Base-by-base conservation (phyloP, 257 asterid species). In the Nicotiana knightiana region DNA sequence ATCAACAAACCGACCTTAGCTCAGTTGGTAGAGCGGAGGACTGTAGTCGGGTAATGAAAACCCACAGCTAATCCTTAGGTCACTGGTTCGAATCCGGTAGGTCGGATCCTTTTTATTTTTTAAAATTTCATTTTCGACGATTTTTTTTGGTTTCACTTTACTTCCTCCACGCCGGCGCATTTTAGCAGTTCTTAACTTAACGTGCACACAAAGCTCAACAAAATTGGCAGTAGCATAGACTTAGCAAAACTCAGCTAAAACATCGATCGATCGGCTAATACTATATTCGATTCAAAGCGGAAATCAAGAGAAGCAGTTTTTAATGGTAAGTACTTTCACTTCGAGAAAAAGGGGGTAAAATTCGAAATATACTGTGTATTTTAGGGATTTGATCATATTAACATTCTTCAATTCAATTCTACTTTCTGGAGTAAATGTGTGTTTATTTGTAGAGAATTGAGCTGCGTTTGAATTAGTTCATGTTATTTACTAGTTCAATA, bases 11-110 rank as follows among this genome's bases (percentile, higher is more conserved):
- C 80, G 80, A 75, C 80, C 63, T 51, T 75, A 75, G 80, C 80
- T 75, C 63, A 75, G 80, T 75, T 75, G 80, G 64, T 51, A 75
- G 80, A 75, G 80, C 63, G 80, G 80, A 75, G 62, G 64, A 75
- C 80, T 75, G 80, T 75, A 75, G 80, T 75, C 26, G 62, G 80
- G 37, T 21, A 1, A 1, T 3, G 3, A 21, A 18, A 68, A 15
- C 77, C 77, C 77, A 43, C 78, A 71, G 78, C 0, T 70, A 6
- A 73, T 75, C 63, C 61, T 51, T 75, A 75, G 79, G 79, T 75
- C 80, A 26, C 79, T 51, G 80, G 46, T 75, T 75, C 63, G 63
- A 75, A 75, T 75, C 79, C 62, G 79, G 79, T 26, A 75, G 79
- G 63, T 75, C 46, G 79, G 79, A 75, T 1, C 1, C 0, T 1